phyloP scores from a whole-genome alignment of 2,329 filamentous ascomycete species.

The Zasmidium citrigriseum region DNA sequence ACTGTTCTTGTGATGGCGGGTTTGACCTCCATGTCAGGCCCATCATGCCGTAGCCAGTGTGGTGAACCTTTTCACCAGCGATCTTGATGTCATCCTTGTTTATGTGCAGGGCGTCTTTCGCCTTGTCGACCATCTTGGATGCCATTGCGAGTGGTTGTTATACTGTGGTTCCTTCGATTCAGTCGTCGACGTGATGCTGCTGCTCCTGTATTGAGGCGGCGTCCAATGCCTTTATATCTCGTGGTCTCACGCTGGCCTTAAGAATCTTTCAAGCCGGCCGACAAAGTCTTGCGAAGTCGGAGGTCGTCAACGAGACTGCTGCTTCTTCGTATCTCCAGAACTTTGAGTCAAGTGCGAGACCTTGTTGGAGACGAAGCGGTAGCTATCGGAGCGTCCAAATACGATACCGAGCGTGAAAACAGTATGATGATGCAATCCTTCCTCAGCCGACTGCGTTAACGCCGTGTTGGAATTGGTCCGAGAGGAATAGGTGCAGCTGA shows the following conservation, averaged over 20 bases:
- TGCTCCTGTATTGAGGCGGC: neutral
- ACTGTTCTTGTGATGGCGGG: conserved; percentile 39
- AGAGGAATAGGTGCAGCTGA: too few relatives aligned
- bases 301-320: neutral
- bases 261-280: neutral
- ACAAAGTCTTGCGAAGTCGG: neutral
- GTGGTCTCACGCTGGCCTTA: neutral
- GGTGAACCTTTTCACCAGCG: conserved; percentile 25
- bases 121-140: conserved; percentile 29
- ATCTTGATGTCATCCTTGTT: conserved; percentile 23
- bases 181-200: neutral
- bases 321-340: neutral
- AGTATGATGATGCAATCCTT: too few relatives aligned
- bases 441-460: too few relatives aligned
- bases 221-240: too few relatives aligned
- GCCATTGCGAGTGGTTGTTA: conserved; percentile 17
- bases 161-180: neutral
- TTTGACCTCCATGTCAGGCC: conserved; percentile 49
- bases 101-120: conserved; percentile 27
- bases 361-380: neutral
- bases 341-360: neutral
- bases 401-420: conserved; percentile 2
- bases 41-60: conserved; percentile 52
- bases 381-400: neutral
- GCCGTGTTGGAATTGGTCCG: too few relatives aligned